Evolutionary conservation across 2,329 filamentous ascomycete genomes (phyloP).

Genomic region (Beauveria scarabaeidicola): DNA sequence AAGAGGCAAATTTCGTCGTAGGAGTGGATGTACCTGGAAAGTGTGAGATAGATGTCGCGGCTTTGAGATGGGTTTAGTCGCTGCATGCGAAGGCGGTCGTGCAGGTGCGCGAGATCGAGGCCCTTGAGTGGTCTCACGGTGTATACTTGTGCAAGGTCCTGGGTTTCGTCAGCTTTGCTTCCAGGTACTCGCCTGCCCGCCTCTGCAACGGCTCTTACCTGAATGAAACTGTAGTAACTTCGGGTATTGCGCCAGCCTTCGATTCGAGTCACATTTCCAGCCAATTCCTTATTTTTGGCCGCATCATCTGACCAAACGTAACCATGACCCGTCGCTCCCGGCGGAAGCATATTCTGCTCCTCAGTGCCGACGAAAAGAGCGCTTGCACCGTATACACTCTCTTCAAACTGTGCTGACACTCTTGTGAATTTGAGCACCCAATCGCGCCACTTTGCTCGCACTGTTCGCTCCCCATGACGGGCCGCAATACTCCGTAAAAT

Average conservation of each 20-base stretch:
- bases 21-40: slow-evolving; percentile 65
- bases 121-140: slow-evolving; percentile 61
- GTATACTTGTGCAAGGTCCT: slow-evolving; percentile 60
- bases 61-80: slow-evolving; percentile 68
- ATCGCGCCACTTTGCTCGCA: slow-evolving; percentile 85
- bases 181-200: neutral
- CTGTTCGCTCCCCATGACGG: slow-evolving; percentile 79
- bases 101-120: slow-evolving; percentile 85
- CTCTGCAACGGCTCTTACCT: slow-evolving; percentile 40
- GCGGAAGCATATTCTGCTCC: slow-evolving; percentile 51
- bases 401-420: slow-evolving; percentile 88
- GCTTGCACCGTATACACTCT: slow-evolving; percentile 87
- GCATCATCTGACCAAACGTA: slow-evolving; percentile 89
- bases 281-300: slow-evolving; percentile 74
- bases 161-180: slow-evolving; percentile 16
- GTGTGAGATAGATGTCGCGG: slow-evolving; percentile 75
- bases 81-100: slow-evolving; percentile 79
- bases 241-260: slow-evolving; percentile 92
- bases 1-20: slow-evolving; percentile 83
- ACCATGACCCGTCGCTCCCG: slow-evolving; percentile 68
- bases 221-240: slow-evolving; percentile 92
- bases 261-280: slow-evolving; percentile 84
- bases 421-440: slow-evolving; percentile 94
- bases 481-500: slow-evolving; percentile 76
- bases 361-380: slow-evolving; percentile 78